These are phyloP conservation scores for Phoma herbarum DNA, from an alignment of 2,329 filamentous ascomycete species.

Conservation along the genomic window DNA sequence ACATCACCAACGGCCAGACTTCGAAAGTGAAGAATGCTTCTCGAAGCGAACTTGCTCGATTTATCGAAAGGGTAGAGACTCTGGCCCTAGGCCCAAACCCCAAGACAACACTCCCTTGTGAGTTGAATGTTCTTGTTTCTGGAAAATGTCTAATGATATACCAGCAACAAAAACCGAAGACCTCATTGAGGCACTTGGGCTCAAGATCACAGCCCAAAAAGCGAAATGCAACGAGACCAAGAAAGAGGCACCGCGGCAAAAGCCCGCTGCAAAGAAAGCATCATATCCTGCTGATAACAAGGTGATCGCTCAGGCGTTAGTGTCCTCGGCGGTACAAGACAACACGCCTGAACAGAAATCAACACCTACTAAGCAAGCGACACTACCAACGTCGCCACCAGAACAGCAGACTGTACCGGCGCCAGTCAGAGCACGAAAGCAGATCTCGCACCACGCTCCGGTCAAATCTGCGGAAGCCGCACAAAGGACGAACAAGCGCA, in stretches of 20 bases:
- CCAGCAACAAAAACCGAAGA: slow-evolving; percentile 2
- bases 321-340: background rate
- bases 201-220: background rate
- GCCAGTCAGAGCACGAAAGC: background rate
- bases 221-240: background rate
- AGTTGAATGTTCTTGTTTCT: background rate
- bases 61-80: slow-evolving; percentile 35
- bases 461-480: background rate
- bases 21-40: slow-evolving; percentile 17
- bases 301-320: background rate
- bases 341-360: background rate
- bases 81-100: slow-evolving; percentile 28
- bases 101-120: slow-evolving; percentile 13
- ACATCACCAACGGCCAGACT: slow-evolving; percentile 21
- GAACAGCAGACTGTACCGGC: background rate
- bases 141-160: background rate
- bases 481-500: slow-evolving; percentile 15
- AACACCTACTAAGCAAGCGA: background rate
- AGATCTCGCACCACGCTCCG: background rate
- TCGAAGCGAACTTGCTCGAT: slow-evolving; percentile 27
- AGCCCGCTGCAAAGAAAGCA: background rate
- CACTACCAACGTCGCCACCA: background rate
- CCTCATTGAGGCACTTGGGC: slow-evolving; percentile 5
- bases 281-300: background rate
- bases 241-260: background rate